Evolutionary conservation across 2,329 filamentous ascomycete genomes (phyloP), one percentile per base, ranked within the genome.

Genomic region (Chaetomiaceae sp.): DNA sequence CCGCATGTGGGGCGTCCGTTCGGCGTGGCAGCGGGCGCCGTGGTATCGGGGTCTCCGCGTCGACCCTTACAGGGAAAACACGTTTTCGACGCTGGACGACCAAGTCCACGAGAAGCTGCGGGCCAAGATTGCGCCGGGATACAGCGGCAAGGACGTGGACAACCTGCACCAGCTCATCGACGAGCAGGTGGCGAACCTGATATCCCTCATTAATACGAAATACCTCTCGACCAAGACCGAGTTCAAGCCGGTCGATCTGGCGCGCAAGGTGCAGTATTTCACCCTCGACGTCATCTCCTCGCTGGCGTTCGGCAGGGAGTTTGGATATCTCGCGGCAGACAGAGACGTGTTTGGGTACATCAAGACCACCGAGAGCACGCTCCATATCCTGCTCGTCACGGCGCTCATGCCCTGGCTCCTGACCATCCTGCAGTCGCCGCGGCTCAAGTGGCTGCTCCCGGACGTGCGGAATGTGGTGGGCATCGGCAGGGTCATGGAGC

Each of bases 201-300:
- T 80, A 21, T 57, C 65, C 16, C 68, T 80, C 7, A 70, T 81
- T 33, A 68, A 72, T 50, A 61, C 56, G 20, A 61, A 61, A 30
- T 75, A 74, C 55, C 47, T 69, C 10, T 66, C 65, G 4, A 61
- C 60, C 19, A 55, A 55, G 17, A 54, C 48, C 8, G 54, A 59
- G 0, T 61, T 56, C 23, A 73, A 74, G 47, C 62, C 70, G 5
- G 67, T 78, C 58, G 75, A 82, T 55, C 59, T 81, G 40, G 73
- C 73, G 5, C 65, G 66, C 27, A 75, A 76, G 47, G 68, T 73
- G 2, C 74, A 77, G 48, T 79, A 70, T 64, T 72, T 80, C 40
- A 78, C 77, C 1, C 65, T 81, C 3, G 78, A 82, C 55, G 73
- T 80, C 34, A 78, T 82, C 53, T 75, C 70, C 20, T 68, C 70